Evolutionary conservation across 108 stramenopile species (phyloP).

Genomic region (Fragilariopsis cylindrus): DNA sequence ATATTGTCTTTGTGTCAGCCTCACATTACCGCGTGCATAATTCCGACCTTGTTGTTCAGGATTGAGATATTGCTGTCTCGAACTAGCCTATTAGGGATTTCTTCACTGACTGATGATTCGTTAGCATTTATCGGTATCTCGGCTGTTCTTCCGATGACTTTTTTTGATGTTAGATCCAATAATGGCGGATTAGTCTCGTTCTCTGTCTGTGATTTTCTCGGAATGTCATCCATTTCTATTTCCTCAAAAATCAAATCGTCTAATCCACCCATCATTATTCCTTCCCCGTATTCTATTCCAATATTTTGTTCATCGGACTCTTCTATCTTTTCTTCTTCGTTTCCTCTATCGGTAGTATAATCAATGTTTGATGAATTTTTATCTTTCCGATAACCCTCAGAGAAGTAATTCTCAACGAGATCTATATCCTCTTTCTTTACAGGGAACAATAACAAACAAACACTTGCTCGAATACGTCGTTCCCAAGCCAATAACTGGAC

Average conservation of each 20-base stretch:
- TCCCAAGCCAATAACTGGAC: constrained; percentile 78
- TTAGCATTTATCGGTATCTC: background rate
- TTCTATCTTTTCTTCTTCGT: constrained; percentile 15
- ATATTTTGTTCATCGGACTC: background rate
- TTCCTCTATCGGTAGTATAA: background rate
- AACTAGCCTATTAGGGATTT: background rate
- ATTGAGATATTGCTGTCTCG: background rate
- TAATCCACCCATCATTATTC: constrained; percentile 10
- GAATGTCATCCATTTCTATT: constrained; percentile 7
- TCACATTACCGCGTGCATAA: constrained; percentile 14
- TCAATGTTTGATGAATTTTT: constrained; percentile 5
- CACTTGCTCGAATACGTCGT: constrained; percentile 67
- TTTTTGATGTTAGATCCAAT: background rate
- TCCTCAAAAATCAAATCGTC: constrained; percentile 37
- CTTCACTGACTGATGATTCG: background rate
- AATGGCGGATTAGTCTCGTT: background rate
- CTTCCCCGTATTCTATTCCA: background rate
- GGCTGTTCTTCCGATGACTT: background rate
- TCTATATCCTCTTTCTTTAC: constrained; percentile 77
- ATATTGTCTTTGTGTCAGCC: constrained; percentile 20
- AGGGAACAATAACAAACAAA: constrained; percentile 73
- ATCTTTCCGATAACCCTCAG: constrained; percentile 36
- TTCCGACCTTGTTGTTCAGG: constrained; percentile 2
- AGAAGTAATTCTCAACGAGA: constrained; percentile 65
- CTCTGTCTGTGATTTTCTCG: background rate